A percentile compares a stretch with the other conserved stretches of the same genome.
Evolutionary conservation across 768 basidiomycete species (phyloP).

Genomic region (Suillus subalutaceus): DNA sequence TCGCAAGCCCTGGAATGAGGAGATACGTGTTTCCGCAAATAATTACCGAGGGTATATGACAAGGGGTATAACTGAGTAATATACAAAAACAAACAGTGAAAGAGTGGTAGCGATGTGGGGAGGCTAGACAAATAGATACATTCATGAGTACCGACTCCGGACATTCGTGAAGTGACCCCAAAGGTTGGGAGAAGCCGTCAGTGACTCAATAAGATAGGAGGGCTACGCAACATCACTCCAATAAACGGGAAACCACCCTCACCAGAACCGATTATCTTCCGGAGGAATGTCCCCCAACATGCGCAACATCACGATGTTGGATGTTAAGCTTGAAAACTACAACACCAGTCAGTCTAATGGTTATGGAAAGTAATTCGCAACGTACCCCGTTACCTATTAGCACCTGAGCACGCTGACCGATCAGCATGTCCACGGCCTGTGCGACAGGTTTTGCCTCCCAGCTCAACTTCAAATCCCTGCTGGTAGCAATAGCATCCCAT

Average conservation of each 20-base stretch:
- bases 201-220: not conserved
- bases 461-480: constrained; percentile 53
- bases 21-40: not conserved
- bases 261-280: constrained; percentile 46
- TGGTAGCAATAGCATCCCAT: constrained; percentile 56
- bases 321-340: constrained; percentile 52
- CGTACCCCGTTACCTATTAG: constrained; percentile 75
- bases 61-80: not conserved
- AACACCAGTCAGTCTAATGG: constrained; percentile 6
- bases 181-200: not conserved
- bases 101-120: not conserved
- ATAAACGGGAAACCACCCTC: not conserved
- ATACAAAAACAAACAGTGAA: not conserved
- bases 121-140: not conserved
- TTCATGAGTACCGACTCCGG: not conserved
- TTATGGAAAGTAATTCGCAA: constrained; percentile 16
- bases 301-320: constrained; percentile 50
- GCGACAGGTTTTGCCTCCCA: constrained; percentile 60
- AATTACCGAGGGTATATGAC: not conserved
- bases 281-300: constrained; percentile 38
- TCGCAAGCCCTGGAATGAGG: not conserved
- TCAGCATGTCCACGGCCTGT: constrained; percentile 70
- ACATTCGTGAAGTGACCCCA: not conserved
- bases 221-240: not conserved
- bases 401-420: constrained; percentile 62